A percentile compares a stretch with the other conserved stretches of the same genome.
Evolutionary conservation across 2,329 filamentous ascomycete species (phyloP).

Genomic region (Berkeleyomyces rouxiae): DNA sequence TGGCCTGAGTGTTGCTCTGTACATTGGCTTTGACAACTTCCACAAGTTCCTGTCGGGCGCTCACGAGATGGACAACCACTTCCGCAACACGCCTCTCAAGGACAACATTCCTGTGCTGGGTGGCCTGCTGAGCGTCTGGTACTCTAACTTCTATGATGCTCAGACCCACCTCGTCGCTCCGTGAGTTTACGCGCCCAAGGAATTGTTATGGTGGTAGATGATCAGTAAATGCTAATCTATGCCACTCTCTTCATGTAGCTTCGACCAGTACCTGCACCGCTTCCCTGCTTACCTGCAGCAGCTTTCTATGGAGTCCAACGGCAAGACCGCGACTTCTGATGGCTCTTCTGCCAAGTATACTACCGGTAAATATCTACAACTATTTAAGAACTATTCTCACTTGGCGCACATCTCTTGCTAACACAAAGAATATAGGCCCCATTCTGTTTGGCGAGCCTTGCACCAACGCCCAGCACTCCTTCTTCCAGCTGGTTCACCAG

Average conservation of each 20-base stretch:
- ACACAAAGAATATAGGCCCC: constrained; percentile 32
- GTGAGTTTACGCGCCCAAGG: constrained; percentile 34
- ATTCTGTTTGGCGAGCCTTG: constrained; percentile 96
- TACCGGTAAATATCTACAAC: constrained; percentile 38
- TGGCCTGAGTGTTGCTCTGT: constrained; percentile 80
- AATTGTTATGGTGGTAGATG: background rate
- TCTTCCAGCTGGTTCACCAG: constrained; percentile 99
- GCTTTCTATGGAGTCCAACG: constrained; percentile 98
- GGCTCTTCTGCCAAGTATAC: constrained; percentile 90
- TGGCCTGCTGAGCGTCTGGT: constrained; percentile 92
- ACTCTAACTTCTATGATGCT: constrained; percentile 95
- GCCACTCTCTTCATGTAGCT: constrained; percentile 32
- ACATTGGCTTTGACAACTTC: constrained; percentile 97
- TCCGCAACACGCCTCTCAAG: constrained; percentile 75
- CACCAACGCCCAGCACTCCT: constrained; percentile 98
- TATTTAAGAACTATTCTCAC: background rate
- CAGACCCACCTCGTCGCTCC: constrained; percentile 96
- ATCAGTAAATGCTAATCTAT: constrained; percentile 7
- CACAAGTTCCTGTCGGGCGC: constrained; percentile 87
- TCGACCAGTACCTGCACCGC: constrained; percentile 97
- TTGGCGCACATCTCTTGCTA: constrained; percentile 11
- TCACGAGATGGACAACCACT: constrained; percentile 97
- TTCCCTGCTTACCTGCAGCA: constrained; percentile 99
- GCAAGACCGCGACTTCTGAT: constrained; percentile 88
- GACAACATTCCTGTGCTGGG: constrained; percentile 90